Base-by-base conservation (phyloP, 1,284 basidiomycete genomes). In the Fomitopsis palustris region DNA sequence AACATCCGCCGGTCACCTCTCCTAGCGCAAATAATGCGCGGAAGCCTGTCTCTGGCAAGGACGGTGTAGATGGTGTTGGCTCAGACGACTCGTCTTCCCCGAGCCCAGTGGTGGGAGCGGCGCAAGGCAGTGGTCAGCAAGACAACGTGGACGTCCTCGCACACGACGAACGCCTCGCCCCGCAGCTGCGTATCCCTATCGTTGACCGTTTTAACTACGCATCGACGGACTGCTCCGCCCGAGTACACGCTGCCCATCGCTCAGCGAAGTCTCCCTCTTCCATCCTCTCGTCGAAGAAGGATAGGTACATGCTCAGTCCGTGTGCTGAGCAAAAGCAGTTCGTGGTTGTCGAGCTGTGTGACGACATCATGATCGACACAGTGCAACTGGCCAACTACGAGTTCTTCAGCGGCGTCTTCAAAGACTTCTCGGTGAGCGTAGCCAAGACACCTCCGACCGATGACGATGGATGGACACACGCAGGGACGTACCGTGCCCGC, bases 321-420 rank as follows among this genome's bases (percentile, higher is more conserved):
- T 99, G 97, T 69, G 82, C 83, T 27, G 78, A 81, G 57, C 74
- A 81, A 61, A 77, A 81, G 31, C 93, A 97, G 69, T 98, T 88
- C 74, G 91, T 98, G 21, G 87, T 98, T 29, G 89, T 98, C 45
- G 97, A 99, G 75, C 85, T 98, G 6, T 99, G 97, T 76, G 96
- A 98, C 66, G 96, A 98, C 72, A 95, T 99, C 65, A 81, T 92
- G 39, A 94, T 98, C 68, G 96, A 99, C 73, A 96, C 95, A 0
- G 85, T 99, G 54, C 95, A 98, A 70, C 78, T 99, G 6, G 96
- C 95, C 56, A 97, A 98, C 69, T 97, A 93, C 73, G 96, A 99
- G 76, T 98, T 98, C 78, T 99, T 98, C 77, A 95, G 92, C 66
- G 95, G 96, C 10, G 92, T 98, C 54, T 97, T 99, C 77, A 92